Evolutionary conservation across 305 asterid genomes (phyloP).

Genomic region (Fraxinus albicans): DNA sequence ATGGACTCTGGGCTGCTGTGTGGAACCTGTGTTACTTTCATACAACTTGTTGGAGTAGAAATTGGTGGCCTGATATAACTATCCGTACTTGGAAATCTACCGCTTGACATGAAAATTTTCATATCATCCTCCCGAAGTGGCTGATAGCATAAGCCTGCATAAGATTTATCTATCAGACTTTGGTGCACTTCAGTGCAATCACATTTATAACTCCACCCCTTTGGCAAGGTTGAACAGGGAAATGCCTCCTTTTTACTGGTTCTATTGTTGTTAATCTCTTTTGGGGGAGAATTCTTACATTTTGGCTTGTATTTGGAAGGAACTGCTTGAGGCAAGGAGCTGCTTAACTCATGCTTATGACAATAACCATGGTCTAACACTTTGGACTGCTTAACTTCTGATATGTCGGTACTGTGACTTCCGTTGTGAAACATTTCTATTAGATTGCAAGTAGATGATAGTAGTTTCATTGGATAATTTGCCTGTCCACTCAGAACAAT

Average conservation of each 20-base stretch:
- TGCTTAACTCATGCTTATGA: not conserved
- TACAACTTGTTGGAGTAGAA: slow-evolving; percentile 1
- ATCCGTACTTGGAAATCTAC: slow-evolving; percentile 33
- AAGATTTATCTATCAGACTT: slow-evolving; percentile 11
- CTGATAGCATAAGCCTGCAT: slow-evolving; percentile 41
- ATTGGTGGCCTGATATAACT: slow-evolving; percentile 19
- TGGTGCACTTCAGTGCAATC: not conserved
- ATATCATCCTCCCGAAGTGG: slow-evolving; percentile 31
- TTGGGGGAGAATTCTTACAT: not conserved
- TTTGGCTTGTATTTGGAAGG: not conserved
- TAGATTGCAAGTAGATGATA: not conserved
- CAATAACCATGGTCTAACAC: not conserved
- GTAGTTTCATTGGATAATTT: not conserved
- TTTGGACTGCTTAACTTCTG: not conserved
- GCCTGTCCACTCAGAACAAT: not conserved
- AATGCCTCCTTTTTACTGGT: not conserved
- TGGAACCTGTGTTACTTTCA: slow-evolving; percentile 8
- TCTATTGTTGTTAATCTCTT: not conserved
- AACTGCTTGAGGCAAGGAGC: slow-evolving; percentile 1
- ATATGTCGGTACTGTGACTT: not conserved
- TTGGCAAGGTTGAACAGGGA: slow-evolving; percentile 3
- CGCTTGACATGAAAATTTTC: slow-evolving; percentile 22
- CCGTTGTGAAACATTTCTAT: not conserved
- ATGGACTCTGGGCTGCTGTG: slow-evolving; percentile 21
- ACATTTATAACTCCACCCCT: not conserved